phyloP scores from a whole-genome alignment of 352 stramenopile species.

The Aphanomyces invadans region DNA sequence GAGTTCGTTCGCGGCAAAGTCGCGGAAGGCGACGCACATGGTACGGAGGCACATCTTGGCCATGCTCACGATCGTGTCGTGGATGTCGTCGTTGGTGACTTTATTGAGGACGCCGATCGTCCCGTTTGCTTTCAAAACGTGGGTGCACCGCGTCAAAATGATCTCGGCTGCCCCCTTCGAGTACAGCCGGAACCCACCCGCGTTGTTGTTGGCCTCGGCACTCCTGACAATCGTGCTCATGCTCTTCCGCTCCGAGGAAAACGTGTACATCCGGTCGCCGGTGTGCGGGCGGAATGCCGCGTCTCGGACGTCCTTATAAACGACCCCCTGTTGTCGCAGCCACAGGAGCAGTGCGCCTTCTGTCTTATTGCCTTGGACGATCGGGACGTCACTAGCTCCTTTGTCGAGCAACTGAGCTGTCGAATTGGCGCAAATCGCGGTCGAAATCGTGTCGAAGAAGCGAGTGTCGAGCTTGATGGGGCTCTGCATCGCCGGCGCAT shows the following conservation, averaged over 20 bases:
- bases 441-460: slow-evolving; percentile 37
- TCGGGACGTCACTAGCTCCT: slow-evolving; percentile 13
- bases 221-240: slow-evolving; percentile 61
- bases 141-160: slow-evolving; percentile 46
- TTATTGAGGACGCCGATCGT: slow-evolving; percentile 43
- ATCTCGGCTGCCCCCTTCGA: slow-evolving; percentile 74
- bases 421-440: slow-evolving; percentile 64
- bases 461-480: slow-evolving; percentile 37
- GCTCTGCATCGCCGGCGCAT: background rate
- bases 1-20: slow-evolving; percentile 48
- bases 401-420: slow-evolving; percentile 61
- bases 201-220: no score
- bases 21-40: slow-evolving; percentile 79
- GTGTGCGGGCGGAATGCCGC: slow-evolving; percentile 43
- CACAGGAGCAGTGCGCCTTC: slow-evolving; percentile 75
- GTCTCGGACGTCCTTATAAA: slow-evolving; percentile 52
- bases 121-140: slow-evolving; percentile 59
- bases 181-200: slow-evolving; percentile 42
- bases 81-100: slow-evolving; percentile 58
- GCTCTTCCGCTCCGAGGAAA: slow-evolving; percentile 78
- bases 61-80: slow-evolving; percentile 67
- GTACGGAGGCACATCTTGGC: slow-evolving; percentile 75
- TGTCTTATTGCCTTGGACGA: slow-evolving; percentile 75
- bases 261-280: slow-evolving; percentile 61
- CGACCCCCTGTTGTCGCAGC: slow-evolving; percentile 45